A percentile compares a stretch with the other conserved stretches of the same genome.
These are phyloP conservation scores for Allium sativum DNA, from an alignment of 106 monocot genomes.

Conservation along the genomic window DNA sequence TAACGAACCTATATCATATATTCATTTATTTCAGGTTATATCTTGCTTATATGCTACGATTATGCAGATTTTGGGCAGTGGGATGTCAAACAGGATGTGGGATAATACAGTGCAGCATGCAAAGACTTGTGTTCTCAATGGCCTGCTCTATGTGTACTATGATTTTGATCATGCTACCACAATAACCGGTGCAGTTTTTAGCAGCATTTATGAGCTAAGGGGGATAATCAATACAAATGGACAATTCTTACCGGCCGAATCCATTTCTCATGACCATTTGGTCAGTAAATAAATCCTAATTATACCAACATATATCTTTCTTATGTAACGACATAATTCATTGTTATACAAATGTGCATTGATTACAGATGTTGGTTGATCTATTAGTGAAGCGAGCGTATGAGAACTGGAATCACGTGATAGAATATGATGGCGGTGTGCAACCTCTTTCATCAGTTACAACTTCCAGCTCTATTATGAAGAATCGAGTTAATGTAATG, in stretches of 20 bases:
- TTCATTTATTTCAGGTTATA: background rate
- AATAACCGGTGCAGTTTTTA: slow-evolving; percentile 19
- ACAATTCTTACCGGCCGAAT: slow-evolving; percentile 12
- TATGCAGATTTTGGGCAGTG: slow-evolving; percentile 20
- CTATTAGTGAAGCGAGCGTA: slow-evolving; percentile 14
- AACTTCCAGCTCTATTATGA: background rate
- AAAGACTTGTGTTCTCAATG: slow-evolving; percentile 22
- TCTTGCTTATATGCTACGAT: background rate
- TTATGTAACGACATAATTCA: background rate
- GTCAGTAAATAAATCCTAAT: background rate
- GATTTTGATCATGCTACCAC: slow-evolving; percentile 3
- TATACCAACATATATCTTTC: too few relatives aligned
- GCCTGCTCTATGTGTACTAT: slow-evolving; percentile 17
- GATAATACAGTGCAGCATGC: slow-evolving; percentile 23
- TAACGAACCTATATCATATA: too few relatives aligned
- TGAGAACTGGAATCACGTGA: slow-evolving; percentile 14
- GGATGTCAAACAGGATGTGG: slow-evolving; percentile 25
- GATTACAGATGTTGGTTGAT: slow-evolving; percentile 15
- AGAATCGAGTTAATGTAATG: background rate
- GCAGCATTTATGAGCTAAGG: slow-evolving; percentile 15
- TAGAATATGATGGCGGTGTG: slow-evolving; percentile 10
- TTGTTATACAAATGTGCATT: background rate
- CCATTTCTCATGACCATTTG: slow-evolving; percentile 19
- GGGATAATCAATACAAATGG: slow-evolving; percentile 13
- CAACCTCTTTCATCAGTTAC: background rate